These are phyloP conservation scores for Aspergillus ostianus DNA, from an alignment of 495 filamentous ascomycete species.

Conservation along the genomic window DNA sequence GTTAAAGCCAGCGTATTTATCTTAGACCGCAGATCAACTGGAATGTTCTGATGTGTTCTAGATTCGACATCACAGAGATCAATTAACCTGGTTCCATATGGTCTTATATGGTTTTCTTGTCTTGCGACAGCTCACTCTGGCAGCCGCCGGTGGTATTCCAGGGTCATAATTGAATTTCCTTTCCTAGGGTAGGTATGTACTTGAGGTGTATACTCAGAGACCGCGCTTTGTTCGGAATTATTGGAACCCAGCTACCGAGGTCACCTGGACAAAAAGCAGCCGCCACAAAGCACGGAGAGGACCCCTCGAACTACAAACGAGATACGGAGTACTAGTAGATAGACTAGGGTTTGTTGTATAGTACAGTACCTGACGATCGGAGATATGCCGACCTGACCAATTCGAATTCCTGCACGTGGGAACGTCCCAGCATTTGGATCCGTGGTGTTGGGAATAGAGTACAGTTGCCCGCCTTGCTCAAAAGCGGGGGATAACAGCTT, in stretches of 20 bases:
- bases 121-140: background rate
- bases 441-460: background rate
- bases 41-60: background rate
- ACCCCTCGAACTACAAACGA: no score
- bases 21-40: background rate
- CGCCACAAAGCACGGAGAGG: no score
- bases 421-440: background rate
- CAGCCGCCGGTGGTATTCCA: no score
- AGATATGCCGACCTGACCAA: background rate
- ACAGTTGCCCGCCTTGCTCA: no score
- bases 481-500: no score
- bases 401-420: background rate
- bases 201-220: no score
- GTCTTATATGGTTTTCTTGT: background rate
- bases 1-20: no score
- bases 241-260: no score
- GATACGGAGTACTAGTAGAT: background rate
- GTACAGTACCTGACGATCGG: background rate
- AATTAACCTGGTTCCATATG: background rate
- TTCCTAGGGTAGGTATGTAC: no score
- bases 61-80: background rate
- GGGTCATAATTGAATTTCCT: no score
- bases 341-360: background rate
- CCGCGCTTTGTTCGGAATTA: no score
- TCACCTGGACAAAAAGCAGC: no score